Base-by-base conservation (phyloP, 345 rosid genomes). In the Garcia nutans region DNA sequence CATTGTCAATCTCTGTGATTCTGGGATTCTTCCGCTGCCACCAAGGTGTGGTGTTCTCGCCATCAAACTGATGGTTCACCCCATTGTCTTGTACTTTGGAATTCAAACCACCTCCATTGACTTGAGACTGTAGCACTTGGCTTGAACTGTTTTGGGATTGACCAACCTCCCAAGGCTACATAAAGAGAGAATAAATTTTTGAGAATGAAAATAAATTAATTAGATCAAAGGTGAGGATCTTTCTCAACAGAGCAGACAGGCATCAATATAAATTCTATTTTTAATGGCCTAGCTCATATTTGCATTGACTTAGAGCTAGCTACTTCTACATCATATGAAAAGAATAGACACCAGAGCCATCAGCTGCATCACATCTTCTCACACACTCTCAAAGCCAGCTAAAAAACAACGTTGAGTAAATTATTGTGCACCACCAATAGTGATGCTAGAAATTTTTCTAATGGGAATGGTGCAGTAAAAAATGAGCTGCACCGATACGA, bases 141-240 rank as follows among this genome's bases (percentile, higher is more conserved):
- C 82, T 82, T 60, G 84, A 83, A 76, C 76, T 66, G 26, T 78
- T 90, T 82, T 81, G 93, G 0, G 80, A 57, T 78, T 85, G 90
- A 74, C 81, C 78, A 50, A 60, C 74, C 72, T 92, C 98, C 99
- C 99, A 92, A 20, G 98, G 98, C 99, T 93, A 63, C 71, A 70
- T 72, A 37, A 37, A 37, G 6, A 37, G 41, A 37, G 41, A 37
- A 37, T 37, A 37, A 37, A 37, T 37, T 37, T 37, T 37, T 37
- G 81, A 70, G 45, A 52, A 63, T 20, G 71, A 75, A 19, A 67
- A 68, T 20, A 11, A 8, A 26, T 7, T 15, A 56, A 33, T 78
- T 73, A 82, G 61, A 52, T 26, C 22, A 23, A 11, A 22, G 67
- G 16, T 24, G 52, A 79, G 41, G 33, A 2, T 41, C 70, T 5